Percentiles rank a stretch among this genome's conserved stretches.
Evolutionary conservation across 371 early-diverging fungal genomes (phyloP).

Genomic region (Mortierella sp.): DNA sequence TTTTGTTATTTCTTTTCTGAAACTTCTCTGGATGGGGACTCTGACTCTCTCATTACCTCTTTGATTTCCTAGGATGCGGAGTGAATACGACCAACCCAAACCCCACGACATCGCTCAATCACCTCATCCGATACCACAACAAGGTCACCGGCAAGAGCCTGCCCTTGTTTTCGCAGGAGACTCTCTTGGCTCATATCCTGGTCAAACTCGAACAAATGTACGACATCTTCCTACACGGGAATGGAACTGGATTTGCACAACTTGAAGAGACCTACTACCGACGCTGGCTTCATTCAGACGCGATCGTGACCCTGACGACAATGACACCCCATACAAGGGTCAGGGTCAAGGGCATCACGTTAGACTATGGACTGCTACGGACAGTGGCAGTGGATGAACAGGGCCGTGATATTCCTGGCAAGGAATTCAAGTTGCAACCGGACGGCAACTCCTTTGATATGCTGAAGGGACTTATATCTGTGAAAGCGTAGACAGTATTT

Average conservation of each 20-base stretch:
- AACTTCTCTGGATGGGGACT: not conserved
- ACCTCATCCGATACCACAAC: conserved; percentile 72
- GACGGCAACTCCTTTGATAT: conserved; percentile 98
- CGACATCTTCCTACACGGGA: conserved; percentile 65
- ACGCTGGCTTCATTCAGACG: conserved; percentile 88
- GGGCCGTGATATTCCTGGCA: conserved; percentile 47
- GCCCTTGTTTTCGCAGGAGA: conserved; percentile 72
- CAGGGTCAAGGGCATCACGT: conserved; percentile 81
- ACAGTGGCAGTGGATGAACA: conserved; percentile 68
- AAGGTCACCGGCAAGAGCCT: conserved; percentile 57
- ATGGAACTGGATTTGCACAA: conserved; percentile 73
- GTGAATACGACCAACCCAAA: conserved; percentile 84
- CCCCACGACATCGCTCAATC: conserved; percentile 89
- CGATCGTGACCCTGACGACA: conserved; percentile 74
- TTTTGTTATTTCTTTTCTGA: not conserved
- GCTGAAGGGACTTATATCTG: conserved; percentile 85
- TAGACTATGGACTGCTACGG: conserved; percentile 80
- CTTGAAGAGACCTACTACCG: conserved; percentile 80
- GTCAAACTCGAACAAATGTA: conserved; percentile 81
- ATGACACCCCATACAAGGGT: conserved; percentile 66
- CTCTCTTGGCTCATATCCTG: conserved; percentile 78
- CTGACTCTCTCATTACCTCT: not conserved
- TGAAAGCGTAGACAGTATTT: conserved; percentile 25
- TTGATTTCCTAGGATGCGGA: conserved; percentile 73
- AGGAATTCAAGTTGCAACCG: conserved; percentile 82